A percentile compares a stretch with the other conserved stretches of the same genome.
Evolutionary conservation across 2,329 filamentous ascomycete genomes (phyloP).

Genomic region (Catunica adiposa): DNA sequence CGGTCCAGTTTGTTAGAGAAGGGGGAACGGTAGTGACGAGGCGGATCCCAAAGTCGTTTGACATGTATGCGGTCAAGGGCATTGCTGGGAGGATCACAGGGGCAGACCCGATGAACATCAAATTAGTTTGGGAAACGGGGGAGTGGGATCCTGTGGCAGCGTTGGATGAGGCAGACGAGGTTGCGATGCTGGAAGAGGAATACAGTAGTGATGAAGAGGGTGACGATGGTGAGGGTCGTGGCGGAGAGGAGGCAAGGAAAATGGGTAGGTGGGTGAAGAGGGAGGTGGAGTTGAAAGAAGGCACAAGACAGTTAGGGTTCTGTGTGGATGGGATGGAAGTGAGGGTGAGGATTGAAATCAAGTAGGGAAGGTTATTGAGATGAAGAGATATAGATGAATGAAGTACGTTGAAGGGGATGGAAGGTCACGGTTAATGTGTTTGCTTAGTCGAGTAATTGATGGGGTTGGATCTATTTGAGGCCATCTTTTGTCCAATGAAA

Average conservation of each 20-base stretch:
- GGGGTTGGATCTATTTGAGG: neutral
- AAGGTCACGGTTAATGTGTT: too few relatives aligned
- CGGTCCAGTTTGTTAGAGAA: slow-evolving; percentile 35
- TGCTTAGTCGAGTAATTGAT: neutral
- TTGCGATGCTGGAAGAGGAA: slow-evolving; percentile 28
- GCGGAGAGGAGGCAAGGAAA: slow-evolving; percentile 22
- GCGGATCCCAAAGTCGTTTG: slow-evolving; percentile 57
- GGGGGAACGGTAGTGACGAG: slow-evolving; percentile 20
- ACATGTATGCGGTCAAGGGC: slow-evolving; percentile 68
- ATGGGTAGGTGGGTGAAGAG: slow-evolving; percentile 53
- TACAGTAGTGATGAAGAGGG: slow-evolving; percentile 37
- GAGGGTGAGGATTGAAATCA: slow-evolving; percentile 41
- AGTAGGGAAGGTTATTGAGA: neutral
- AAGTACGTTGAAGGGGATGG: too few relatives aligned
- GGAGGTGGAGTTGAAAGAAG: slow-evolving; percentile 64
- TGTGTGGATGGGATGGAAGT: slow-evolving; percentile 62
- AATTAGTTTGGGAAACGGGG: slow-evolving; percentile 72
- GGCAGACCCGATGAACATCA: slow-evolving; percentile 44
- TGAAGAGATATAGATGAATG: neutral
- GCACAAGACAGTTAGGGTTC: slow-evolving; percentile 67
- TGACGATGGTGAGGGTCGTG: slow-evolving; percentile 33
- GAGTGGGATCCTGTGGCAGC: slow-evolving; percentile 69
- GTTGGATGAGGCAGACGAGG: slow-evolving; percentile 41
- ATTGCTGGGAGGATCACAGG: slow-evolving; percentile 57
- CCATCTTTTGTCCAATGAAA: too few relatives aligned